phyloP scores from a whole-genome alignment of 768 basidiomycete genomes.

The Mycena latifolia region DNA sequence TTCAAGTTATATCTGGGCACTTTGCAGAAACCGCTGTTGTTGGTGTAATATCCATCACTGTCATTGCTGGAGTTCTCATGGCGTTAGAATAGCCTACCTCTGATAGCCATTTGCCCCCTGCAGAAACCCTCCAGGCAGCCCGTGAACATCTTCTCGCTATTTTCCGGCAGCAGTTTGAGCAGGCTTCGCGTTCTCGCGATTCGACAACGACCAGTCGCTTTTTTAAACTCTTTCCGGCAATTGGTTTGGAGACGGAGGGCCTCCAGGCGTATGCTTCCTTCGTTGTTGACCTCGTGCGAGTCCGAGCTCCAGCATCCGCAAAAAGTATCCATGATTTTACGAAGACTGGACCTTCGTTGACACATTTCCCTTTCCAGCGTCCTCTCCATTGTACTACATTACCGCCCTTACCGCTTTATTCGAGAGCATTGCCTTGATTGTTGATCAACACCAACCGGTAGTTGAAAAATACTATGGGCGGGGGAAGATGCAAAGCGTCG shows the following conservation, averaged over 20 bases:
- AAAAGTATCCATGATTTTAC: constrained; percentile 70
- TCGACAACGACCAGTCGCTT: constrained; percentile 91
- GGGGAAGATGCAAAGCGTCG: constrained; percentile 88
- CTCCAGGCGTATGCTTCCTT: constrained; percentile 93
- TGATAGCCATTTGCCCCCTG: constrained; percentile 87
- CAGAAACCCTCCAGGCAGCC: constrained; percentile 82
- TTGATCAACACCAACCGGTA: constrained; percentile 97
- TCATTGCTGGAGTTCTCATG: constrained; percentile 26
- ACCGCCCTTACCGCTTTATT: constrained; percentile 91
- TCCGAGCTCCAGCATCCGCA: constrained; percentile 80
- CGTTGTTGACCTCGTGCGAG: constrained; percentile 90
- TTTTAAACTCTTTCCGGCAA: constrained; percentile 97
- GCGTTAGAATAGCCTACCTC: constrained; percentile 80
- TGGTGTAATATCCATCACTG: constrained; percentile 42
- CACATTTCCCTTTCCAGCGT: constrained; percentile 67
- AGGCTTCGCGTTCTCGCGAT: constrained; percentile 85
- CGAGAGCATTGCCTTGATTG: constrained; percentile 94
- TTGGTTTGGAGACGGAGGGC: constrained; percentile 94
- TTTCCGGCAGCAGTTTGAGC: constrained; percentile 85
- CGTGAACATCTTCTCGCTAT: constrained; percentile 80
- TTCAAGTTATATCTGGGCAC: constrained; percentile 80
- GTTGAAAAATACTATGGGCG: constrained; percentile 98
- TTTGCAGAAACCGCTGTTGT: constrained; percentile 94
- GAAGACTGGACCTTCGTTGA: neutral
- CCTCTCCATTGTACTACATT: constrained; percentile 93